Evolutionary conservation across 805 yeast species (phyloP), one percentile per base, ranked within the genome.

Genomic region (Lipomyces mesembrius): DNA sequence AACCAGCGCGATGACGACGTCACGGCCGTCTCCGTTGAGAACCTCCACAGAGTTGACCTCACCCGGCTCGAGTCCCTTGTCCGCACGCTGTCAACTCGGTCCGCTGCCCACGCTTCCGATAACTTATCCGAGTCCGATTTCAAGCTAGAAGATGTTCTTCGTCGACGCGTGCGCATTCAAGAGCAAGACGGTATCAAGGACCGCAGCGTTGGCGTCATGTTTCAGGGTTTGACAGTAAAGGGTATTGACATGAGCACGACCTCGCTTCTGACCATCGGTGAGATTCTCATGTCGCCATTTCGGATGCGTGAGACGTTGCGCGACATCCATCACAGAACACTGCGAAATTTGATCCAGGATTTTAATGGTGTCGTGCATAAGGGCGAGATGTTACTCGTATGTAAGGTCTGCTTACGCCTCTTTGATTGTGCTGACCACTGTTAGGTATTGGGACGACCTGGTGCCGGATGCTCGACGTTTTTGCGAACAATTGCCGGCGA

Each of bases 401-500:
- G 67, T 32, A 60, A 74, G 46, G 39, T 67, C 49, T 67, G 32
- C 7, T 29, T 29, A 29, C 69, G 55, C 73, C 73, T 11, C 56
- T 32, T 20, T 77, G 71, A 75, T 76, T 73, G 12, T 11, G 84
- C 85, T 8, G 78, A 80, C 62, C 84, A 88, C 1, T 91, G 88
- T 2, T 75, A 87, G 54, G 90, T 90, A 62, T 83, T 89, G 68
- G 94, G 95, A 65, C 84, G 93, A 76, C 94, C 95, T 1, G 94
- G 94, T 72, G 83, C 89, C 39, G 91, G 91, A 52, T 87, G 91
- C 74, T 80, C 90, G 5, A 85, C 91, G 2, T 77, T 86, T 59
- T 78, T 87, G 72, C 81, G 72, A 82, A 92, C 94, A 1, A 92
- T 94, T 72, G 88, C 94, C 34, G 95, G 95, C 85, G 49, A 74